A percentile compares a stretch with the other conserved stretches of the same genome.
These are phyloP conservation scores for Globomyces pollinis-pini DNA, from an alignment of 192 early-diverging fungal species.

Conservation along the genomic window DNA sequence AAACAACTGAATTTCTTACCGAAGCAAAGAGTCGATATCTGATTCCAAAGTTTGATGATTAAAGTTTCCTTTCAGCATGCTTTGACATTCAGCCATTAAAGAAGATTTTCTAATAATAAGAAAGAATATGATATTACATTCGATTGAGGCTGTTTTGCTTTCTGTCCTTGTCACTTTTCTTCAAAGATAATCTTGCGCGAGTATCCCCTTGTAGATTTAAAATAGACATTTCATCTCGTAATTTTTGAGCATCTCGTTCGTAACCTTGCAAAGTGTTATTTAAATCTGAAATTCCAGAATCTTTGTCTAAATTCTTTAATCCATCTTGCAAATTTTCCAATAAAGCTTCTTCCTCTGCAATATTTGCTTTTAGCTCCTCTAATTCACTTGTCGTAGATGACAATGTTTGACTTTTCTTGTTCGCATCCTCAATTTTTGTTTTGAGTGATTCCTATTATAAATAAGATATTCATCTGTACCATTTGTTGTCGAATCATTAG, in stretches of 20 bases:
- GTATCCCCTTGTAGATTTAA: slow-evolving; percentile 57
- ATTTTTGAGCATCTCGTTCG: slow-evolving; percentile 32
- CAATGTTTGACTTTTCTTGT: background rate
- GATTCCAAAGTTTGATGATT: too few relatives aligned
- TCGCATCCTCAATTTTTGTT: background rate
- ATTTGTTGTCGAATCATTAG: slow-evolving; percentile 24
- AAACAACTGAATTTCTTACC: background rate
- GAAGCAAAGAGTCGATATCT: too few relatives aligned
- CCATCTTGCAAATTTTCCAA: slow-evolving; percentile 12
- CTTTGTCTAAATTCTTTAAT: background rate
- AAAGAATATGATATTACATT: too few relatives aligned
- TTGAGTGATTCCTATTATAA: background rate
- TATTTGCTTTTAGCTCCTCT: background rate
- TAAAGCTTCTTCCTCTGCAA: background rate
- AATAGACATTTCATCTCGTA: slow-evolving; percentile 49
- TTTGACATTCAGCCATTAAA: too few relatives aligned
- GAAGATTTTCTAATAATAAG: too few relatives aligned
- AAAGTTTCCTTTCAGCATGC: too few relatives aligned
- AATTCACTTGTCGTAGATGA: background rate
- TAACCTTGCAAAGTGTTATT: slow-evolving; percentile 18
- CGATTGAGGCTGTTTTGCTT: slow-evolving; percentile 23
- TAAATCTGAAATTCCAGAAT: background rate
- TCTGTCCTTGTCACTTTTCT: slow-evolving; percentile 41
- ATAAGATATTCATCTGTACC: background rate
- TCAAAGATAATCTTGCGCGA: slow-evolving; percentile 51